A percentile compares a stretch with the other conserved stretches of the same genome.
Conservation (phyloP, 768 basidiomycete species). For the Mycena capillaripes region DNA sequence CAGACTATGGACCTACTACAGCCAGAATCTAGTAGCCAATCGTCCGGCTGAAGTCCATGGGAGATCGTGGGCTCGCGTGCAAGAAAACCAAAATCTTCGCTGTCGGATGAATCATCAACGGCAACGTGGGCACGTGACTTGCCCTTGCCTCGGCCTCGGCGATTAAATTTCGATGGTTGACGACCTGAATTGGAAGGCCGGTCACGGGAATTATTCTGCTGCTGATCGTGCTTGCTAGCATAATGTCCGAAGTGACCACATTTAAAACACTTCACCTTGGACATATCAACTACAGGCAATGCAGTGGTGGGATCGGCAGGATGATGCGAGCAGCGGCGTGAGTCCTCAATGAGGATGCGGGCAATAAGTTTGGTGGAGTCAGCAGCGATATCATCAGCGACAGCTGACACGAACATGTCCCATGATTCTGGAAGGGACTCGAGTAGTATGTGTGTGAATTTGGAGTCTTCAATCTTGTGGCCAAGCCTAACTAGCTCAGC, state of each 20-base stretch:
- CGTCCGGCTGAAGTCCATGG: constrained; percentile 15
- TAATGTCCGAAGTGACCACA: constrained; percentile 17
- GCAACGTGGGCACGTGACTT: constrained; percentile 23
- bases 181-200: neutral
- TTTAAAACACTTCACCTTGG: constrained; percentile 22
- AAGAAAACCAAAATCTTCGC: constrained; percentile 31
- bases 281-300: constrained; percentile 33
- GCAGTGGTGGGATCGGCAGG: constrained; percentile 31
- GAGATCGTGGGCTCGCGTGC: constrained; percentile 4
- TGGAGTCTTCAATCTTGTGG: constrained; percentile 39
- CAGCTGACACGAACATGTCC: constrained; percentile 44
- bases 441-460: constrained; percentile 47
- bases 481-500: too few species aligned
- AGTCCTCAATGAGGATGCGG: constrained; percentile 38
- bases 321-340: constrained; percentile 16
- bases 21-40: constrained; percentile 36
- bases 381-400: constrained; percentile 32
- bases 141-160: neutral
- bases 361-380: constrained; percentile 39
- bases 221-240: constrained; percentile 25
- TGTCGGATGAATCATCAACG: neutral
- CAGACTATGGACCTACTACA: constrained; percentile 32
- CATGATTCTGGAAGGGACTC: constrained; percentile 50
- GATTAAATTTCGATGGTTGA: neutral
- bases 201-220: neutral